phyloP scores from a whole-genome alignment of 257 asterid species.

The Nemophila menziesii region DNA sequence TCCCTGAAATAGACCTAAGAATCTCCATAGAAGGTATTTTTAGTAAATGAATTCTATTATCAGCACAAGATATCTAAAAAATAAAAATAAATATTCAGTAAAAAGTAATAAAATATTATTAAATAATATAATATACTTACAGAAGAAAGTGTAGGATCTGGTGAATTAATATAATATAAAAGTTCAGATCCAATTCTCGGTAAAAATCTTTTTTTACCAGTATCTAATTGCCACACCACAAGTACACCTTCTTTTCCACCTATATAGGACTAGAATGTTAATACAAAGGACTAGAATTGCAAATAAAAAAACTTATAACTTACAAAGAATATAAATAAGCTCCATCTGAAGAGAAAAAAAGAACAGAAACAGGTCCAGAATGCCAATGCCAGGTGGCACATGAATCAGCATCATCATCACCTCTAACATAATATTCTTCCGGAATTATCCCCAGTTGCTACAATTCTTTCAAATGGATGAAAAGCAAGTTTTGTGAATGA shows the following conservation, averaged over 20 bases:
- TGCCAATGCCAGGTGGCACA: conserved; percentile 99
- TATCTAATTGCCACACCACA: conserved; percentile 93
- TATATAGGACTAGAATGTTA: no score
- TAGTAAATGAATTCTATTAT: conserved; percentile 65
- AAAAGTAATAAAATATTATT: conserved; percentile 11
- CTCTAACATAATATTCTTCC: conserved; percentile 82
- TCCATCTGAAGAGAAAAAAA: conserved; percentile 91
- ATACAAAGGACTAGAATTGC: neutral
- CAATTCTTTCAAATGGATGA: conserved; percentile 75
- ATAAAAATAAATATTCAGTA: conserved; percentile 23
- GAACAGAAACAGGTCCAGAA: conserved; percentile 65
- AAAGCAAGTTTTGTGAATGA: conserved; percentile 58
- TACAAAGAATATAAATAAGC: conserved; percentile 93
- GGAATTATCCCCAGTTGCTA: conserved; percentile 87
- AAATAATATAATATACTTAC: conserved; percentile 34
- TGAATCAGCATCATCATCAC: conserved; percentile 65
- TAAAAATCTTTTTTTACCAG: conserved; percentile 75
- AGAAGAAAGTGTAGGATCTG: conserved; percentile 72
- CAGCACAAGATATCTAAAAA: conserved; percentile 91
- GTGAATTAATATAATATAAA: conserved; percentile 48
- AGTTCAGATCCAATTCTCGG: conserved; percentile 91
- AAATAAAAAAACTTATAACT: conserved; percentile 1
- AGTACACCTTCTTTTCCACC: conserved; percentile 98
- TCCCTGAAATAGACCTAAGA: conserved; percentile 73
- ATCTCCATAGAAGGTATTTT: conserved; percentile 79